These are phyloP conservation scores for Trichoderma brevicompactum DNA, from an alignment of 2,329 filamentous ascomycete species.

Conservation along the genomic window DNA sequence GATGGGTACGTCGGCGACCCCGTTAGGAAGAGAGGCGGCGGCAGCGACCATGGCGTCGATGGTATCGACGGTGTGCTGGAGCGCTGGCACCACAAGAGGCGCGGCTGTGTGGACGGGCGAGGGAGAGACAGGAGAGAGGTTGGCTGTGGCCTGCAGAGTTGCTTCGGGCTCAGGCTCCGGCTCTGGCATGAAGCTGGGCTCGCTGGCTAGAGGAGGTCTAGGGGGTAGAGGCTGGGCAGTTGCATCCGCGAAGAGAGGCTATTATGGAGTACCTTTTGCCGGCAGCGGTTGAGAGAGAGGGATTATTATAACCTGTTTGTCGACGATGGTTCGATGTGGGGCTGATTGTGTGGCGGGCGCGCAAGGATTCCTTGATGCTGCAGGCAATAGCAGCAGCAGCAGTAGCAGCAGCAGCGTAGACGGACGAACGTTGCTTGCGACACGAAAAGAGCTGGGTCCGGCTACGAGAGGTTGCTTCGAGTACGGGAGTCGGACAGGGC, in stretches of 20 bases:
- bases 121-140: conserved; percentile 58
- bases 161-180: conserved; percentile 45
- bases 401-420: not conserved
- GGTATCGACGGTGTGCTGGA: conserved; percentile 58
- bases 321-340: conserved; percentile 28
- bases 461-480: conserved; percentile 17
- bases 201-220: conserved; percentile 20
- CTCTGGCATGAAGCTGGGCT: conserved; percentile 26
- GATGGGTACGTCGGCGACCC: conserved; percentile 37
- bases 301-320: conserved; percentile 25
- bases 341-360: conserved; percentile 19
- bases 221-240: conserved; percentile 14
- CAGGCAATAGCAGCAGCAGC: conserved; percentile 9
- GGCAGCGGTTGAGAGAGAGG: conserved; percentile 15
- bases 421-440: conserved; percentile 14
- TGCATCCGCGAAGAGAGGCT: conserved; percentile 25
- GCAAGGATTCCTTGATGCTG: conserved; percentile 25
- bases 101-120: conserved; percentile 53
- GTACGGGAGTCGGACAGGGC: not conserved
- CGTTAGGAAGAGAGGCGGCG: conserved; percentile 39
- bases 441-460: conserved; percentile 5
- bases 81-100: conserved; percentile 52
- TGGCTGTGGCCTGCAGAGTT: conserved; percentile 57
- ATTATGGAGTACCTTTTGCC: conserved; percentile 23
- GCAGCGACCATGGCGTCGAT: conserved; percentile 53